Evolutionary conservation across 306 rosid genomes (phyloP).

Genomic region (Psophocarpus tetragonolobus): DNA sequence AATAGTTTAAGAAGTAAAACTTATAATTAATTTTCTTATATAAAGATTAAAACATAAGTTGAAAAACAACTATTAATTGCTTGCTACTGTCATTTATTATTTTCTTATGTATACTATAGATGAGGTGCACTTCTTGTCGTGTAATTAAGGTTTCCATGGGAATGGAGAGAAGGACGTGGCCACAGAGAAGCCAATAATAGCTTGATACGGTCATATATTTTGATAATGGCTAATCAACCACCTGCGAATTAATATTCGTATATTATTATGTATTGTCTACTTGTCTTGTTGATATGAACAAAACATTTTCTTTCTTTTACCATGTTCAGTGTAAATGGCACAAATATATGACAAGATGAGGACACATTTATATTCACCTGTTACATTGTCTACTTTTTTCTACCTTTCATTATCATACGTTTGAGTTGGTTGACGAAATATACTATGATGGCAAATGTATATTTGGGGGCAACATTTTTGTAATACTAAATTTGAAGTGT

Average conservation of each 20-base stretch:
- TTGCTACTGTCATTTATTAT: too few relatives aligned
- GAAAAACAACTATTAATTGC: too few relatives aligned
- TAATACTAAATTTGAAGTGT: neutral
- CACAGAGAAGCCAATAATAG: neutral
- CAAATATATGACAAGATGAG: neutral
- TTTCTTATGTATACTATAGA: too few relatives aligned
- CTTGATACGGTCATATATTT: constrained; percentile 25
- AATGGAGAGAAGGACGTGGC: constrained; percentile 17
- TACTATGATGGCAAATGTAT: neutral
- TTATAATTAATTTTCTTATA: too few relatives aligned
- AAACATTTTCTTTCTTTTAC: neutral
- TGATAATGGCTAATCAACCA: constrained; percentile 40
- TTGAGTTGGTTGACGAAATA: neutral
- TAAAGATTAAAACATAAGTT: too few relatives aligned
- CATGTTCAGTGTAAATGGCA: neutral
- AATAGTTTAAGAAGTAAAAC: too few relatives aligned
- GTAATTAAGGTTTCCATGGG: neutral
- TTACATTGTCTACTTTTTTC: neutral
- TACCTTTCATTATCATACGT: neutral
- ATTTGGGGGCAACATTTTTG: neutral
- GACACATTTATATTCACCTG: neutral
- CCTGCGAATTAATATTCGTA: constrained; percentile 8
- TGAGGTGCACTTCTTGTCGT: neutral
- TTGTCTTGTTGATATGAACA: neutral
- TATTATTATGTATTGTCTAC: neutral